A percentile compares a stretch with the other conserved stretches of the same genome.
These are phyloP conservation scores for Chrysoporthe cubensis DNA, from an alignment of 2,329 filamentous ascomycete genomes.

Conservation along the genomic window DNA sequence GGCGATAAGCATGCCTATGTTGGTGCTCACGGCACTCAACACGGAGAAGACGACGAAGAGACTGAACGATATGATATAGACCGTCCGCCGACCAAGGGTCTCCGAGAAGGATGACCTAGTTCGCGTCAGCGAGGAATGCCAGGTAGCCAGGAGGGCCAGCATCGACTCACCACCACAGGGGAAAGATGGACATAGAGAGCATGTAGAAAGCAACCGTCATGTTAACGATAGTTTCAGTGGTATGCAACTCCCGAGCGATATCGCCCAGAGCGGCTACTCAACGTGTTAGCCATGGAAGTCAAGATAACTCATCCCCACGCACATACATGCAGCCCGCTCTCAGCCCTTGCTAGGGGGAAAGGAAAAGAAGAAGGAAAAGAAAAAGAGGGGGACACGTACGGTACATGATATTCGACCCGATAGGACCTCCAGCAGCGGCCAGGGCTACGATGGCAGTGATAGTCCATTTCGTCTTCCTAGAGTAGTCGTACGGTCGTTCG, in stretches of 20 bases:
- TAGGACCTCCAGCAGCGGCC: conserved; percentile 76
- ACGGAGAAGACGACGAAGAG: conserved; percentile 74
- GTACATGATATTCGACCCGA: conserved; percentile 84
- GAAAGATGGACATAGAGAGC: conserved; percentile 82
- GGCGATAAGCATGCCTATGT: conserved; percentile 76
- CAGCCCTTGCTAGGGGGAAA: background rate
- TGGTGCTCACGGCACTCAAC: conserved; percentile 68
- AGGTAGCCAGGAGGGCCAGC: background rate
- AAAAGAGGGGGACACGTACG: conserved; percentile 55
- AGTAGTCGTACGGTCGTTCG: conserved; percentile 74
- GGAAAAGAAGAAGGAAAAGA: background rate
- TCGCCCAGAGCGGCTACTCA: conserved; percentile 67
- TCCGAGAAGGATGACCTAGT: conserved; percentile 73
- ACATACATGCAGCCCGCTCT: background rate
- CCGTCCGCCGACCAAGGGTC: conserved; percentile 70
- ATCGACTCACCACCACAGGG: conserved; percentile 70
- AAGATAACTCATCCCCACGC: conserved; percentile 2
- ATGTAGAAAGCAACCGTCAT: conserved; percentile 80
- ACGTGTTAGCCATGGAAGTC: background rate
- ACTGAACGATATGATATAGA: conserved; percentile 76
- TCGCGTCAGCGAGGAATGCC: background rate
- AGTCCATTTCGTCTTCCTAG: conserved; percentile 77
- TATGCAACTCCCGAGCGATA: conserved; percentile 64
- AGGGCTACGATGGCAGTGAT: conserved; percentile 79
- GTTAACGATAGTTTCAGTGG: conserved; percentile 70